Evolutionary conservation across 169 alveolate genomes (phyloP).

Genomic region (Cryptosporidium baileyi): DNA sequence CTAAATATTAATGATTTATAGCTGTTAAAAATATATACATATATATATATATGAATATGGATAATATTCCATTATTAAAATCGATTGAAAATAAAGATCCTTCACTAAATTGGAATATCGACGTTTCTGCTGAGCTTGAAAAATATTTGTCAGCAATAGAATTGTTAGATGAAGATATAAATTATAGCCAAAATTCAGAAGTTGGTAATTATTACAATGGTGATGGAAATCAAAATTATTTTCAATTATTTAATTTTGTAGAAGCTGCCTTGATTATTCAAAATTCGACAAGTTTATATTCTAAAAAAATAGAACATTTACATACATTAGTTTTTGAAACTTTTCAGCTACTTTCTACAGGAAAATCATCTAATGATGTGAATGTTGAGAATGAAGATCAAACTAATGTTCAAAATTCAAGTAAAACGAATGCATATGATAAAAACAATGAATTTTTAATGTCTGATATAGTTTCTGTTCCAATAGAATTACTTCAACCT

Average conservation of each 20-base stretch:
- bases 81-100: conserved; percentile 59
- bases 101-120: conserved; percentile 65
- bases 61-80: conserved; percentile 32
- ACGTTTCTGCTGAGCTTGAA: conserved; percentile 64
- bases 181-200: conserved; percentile 32
- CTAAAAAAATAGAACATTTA: conserved; percentile 53
- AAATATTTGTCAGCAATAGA: conserved; percentile 64
- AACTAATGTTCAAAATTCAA: not conserved
- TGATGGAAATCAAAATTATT: not conserved
- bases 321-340: conserved; percentile 60
- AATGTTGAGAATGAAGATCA: not conserved
- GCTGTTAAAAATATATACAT: too few relatives aligned
- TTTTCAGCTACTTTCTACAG: conserved; percentile 31
- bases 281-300: conserved; percentile 54
- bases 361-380: conserved; percentile 3
- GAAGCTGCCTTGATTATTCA: conserved; percentile 65
- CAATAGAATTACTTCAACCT: conserved; percentile 41
- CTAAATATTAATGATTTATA: too few relatives aligned
- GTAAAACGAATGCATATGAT: not conserved
- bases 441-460: conserved; percentile 29
- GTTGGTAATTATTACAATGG: not conserved
- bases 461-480: conserved; percentile 34
- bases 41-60: not conserved
- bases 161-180: conserved; percentile 36
- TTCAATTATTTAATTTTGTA: conserved; percentile 56